Conservation (phyloP, 768 basidiomycete genomes). For the Tylopilus plumbeoviolaceoides region DNA sequence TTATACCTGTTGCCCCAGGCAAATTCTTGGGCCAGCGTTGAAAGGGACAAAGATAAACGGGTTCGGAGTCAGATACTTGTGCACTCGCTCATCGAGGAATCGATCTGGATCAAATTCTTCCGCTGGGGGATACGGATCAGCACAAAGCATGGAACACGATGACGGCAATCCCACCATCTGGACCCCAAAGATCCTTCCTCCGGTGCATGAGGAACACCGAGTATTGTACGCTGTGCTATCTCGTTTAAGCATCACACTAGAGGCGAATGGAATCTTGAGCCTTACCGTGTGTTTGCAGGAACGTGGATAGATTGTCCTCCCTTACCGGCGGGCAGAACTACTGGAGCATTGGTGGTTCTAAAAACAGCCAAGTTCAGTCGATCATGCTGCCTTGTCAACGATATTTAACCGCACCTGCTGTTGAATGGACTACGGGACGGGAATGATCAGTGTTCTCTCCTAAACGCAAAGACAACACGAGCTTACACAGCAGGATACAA, state of each 20-base stretch:
- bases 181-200: constrained; percentile 61
- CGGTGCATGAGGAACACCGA: constrained; percentile 57
- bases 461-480: background rate
- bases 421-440: constrained; percentile 23
- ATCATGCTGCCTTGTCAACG: background rate
- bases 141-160: background rate
- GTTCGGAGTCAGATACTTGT: constrained; percentile 52
- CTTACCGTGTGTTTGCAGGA: constrained; percentile 29
- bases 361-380: background rate
- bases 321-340: constrained; percentile 25
- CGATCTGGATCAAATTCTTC: constrained; percentile 61
- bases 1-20: constrained; percentile 35
- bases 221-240: constrained; percentile 36
- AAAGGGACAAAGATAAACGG: constrained; percentile 48
- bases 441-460: background rate
- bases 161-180: constrained; percentile 43
- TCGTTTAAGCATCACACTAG: background rate
- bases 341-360: constrained; percentile 23
- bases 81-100: constrained; percentile 58
- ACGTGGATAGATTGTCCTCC: constrained; percentile 30
- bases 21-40: constrained; percentile 38
- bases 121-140: constrained; percentile 33
- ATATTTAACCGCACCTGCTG: constrained; percentile 7
- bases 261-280: background rate
- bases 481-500: constrained; percentile 33